Base-by-base conservation (phyloP, 2,329 filamentous ascomycete genomes). In the Penicillium sp. region DNA sequence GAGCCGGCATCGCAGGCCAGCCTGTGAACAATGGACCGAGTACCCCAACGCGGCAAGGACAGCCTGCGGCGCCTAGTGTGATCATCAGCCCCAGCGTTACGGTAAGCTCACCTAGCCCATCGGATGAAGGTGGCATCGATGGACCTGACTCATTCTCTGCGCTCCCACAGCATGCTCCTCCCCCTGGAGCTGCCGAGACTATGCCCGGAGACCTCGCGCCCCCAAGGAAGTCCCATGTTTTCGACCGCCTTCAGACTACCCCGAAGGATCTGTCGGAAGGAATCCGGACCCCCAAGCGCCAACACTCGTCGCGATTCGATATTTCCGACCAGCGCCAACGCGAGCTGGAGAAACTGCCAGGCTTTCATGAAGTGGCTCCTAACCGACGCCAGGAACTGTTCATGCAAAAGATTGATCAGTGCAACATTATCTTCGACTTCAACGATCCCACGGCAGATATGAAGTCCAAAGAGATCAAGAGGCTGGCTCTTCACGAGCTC, bases 401-500 rank as follows among this genome's bases (percentile, higher is more conserved):
- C 76, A 96, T 99, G 92, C 92, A 97, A 70, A 99, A 99, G 81
- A 94, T 99, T 63, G 94, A 97, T 67, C 94, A 99, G 73, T 99
- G 94, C 79, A 99, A 99, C 70, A 95, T 99, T 78, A 99, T 99
- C 66, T 99, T 99, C 70, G 94, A 99, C 76, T 99, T 99, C 78
- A 99, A 97, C 71, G 94, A 99, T 74, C 90, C 92, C 44, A 95
- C 90, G 60, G 92, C 88, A 62, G 94, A 99, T 70, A 97, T 99
- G 92, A 99, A 99, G 74, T 96, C 92, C 43, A 99, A 99, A 78
- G 94, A 99, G 76, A 97, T 99, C 81, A 99, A 99, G 80, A 85
- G 94, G 67, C 79, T 99, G 62, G 94, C 94, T 38, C 81, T 99
- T 40, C 94, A 99, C 70, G 94, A 99, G 72, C 80, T 99, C 56